Evolutionary conservation across 2,329 filamentous ascomycete genomes (phyloP).

Genomic region (Ceratocystis cacaofunesta): DNA sequence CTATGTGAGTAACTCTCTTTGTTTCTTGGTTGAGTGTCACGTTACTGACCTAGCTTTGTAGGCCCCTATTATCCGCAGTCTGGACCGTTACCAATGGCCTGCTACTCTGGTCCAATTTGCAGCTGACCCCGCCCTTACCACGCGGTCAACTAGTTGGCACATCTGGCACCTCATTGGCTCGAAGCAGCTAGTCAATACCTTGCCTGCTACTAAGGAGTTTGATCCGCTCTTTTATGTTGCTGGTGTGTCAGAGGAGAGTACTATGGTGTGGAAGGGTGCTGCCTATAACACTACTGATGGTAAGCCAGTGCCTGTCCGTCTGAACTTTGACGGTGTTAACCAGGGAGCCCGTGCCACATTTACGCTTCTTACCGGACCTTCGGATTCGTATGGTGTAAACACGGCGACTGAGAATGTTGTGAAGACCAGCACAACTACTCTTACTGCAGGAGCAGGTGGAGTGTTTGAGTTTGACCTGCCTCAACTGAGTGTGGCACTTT

Average conservation of each 20-base stretch:
- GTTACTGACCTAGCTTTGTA: conserved; percentile 14
- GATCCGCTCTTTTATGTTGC: conserved; percentile 37
- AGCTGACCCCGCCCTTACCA: conserved; percentile 34
- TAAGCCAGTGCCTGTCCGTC: conserved; percentile 30
- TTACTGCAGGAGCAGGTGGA: conserved; percentile 32
- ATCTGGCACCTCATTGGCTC: conserved; percentile 35
- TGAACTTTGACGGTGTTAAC: conserved; percentile 32
- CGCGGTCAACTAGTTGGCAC: conserved; percentile 36
- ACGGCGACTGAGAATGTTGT: conserved; percentile 35
- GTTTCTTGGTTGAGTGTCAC: not conserved
- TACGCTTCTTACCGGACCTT: conserved; percentile 31
- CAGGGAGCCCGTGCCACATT: conserved; percentile 29
- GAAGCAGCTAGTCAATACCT: conserved; percentile 32
- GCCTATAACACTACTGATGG: conserved; percentile 37
- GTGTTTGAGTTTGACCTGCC: conserved; percentile 38
- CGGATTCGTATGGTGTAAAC: conserved; percentile 31
- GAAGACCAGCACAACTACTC: conserved; percentile 25
- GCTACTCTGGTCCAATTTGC: conserved; percentile 37
- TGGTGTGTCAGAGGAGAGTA: conserved; percentile 29
- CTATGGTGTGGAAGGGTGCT: conserved; percentile 36
- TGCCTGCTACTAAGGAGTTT: conserved; percentile 30
- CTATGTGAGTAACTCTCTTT: conserved; percentile 23
- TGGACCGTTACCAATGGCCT: conserved; percentile 37
- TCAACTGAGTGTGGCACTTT: conserved; percentile 39
- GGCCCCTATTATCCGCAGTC: conserved; percentile 34